Base-by-base conservation (phyloP, 2,329 filamentous ascomycete genomes). In the Parastagonospora avenae region DNA sequence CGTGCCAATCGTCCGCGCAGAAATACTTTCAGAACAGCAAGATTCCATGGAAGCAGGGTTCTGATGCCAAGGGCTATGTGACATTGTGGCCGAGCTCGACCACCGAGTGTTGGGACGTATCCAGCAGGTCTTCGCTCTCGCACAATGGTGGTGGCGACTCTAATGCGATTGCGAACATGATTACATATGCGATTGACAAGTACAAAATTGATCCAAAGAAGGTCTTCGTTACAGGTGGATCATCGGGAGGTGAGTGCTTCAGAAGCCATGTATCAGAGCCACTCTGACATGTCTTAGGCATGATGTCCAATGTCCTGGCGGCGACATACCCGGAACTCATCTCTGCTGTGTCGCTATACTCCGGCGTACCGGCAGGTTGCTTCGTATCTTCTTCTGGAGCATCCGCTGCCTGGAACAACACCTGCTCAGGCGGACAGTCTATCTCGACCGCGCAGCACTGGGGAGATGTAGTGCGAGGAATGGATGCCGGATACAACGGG, bases 111-210 rank as follows among this genome's bases (percentile, higher is more conserved):
- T 86, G 83, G 83, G 84, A 86, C 50, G 81, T 85, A 2, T 81
- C 80, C 4, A 83, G 79, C 8, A 75, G 76, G 33, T 76, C 76
- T 8, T 76, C 82, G 0, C 75, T 86, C 2, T 80, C 77, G 2
- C 83, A 84, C 59, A 76, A 82, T 48, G 83, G 81, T 7, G 83
- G 83, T 16, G 81, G 82, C 2, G 81, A 86, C 66, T 81, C 77
- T 42, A 79, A 80, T 36, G 76, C 77, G 0, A 83, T 87, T 49
- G 80, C 79, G 19, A 84, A 82, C 62, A 86, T 86, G 83, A 82
- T 85, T 40, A 74, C 70, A 33, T 85, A 83, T 59, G 75, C 81
- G 3, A 66, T 85, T n/a, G 55, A 65, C 8, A 76, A 76, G 62
- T 85, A 85, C 69, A 72, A 74, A 2, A 82, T 75, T 24, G 80